Percentiles rank a stretch among this genome's conserved stretches.
Evolutionary conservation across 2,329 filamentous ascomycete species (phyloP).

Genomic region (Colletotrichum spinosum): DNA sequence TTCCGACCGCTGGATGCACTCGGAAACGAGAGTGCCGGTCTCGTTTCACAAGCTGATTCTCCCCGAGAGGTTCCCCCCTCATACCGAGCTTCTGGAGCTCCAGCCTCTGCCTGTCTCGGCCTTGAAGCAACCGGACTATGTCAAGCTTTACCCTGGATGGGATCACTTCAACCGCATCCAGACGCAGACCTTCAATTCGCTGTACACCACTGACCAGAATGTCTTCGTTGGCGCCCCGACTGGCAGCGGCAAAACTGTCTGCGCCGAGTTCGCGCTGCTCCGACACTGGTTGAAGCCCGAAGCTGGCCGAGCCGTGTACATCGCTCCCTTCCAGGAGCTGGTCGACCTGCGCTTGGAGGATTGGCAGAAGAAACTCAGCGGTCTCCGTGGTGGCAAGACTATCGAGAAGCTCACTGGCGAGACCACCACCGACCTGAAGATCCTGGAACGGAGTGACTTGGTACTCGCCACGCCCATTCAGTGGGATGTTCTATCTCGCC

Average conservation of each 20-base stretch:
- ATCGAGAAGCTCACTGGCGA: conserved; percentile 96
- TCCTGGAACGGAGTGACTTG: conserved; percentile 88
- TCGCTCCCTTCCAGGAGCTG: conserved; percentile 94
- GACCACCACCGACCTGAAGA: conserved; percentile 88
- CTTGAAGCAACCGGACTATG: conserved; percentile 86
- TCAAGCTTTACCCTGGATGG: conserved; percentile 84
- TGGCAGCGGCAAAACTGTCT: conserved; percentile 96
- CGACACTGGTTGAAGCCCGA: conserved; percentile 84
- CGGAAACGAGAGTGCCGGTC: conserved; percentile 91
- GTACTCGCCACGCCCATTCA: conserved; percentile 92
- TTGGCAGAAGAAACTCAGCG: conserved; percentile 83
- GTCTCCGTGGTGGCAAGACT: conserved; percentile 83
- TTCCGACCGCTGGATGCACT: conserved; percentile 98
- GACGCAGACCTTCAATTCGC: conserved; percentile 94
- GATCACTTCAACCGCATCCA: conserved; percentile 96
- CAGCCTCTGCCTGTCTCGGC: conserved; percentile 91
- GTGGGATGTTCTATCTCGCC: conserved; percentile 95
- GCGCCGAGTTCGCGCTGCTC: conserved; percentile 92
- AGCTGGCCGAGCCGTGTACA: conserved; percentile 84
- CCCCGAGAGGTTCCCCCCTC: conserved; percentile 94
- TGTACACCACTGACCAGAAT: conserved; percentile 92
- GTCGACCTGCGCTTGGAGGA: conserved; percentile 85
- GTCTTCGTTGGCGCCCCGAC: conserved; percentile 94
- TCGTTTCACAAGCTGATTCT: conserved; percentile 96
- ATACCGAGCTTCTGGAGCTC: conserved; percentile 91